Evolutionary conservation across 1,284 basidiomycete genomes (phyloP), one percentile per base, ranked within the genome.

Genomic region (Marasmius fiardii): DNA sequence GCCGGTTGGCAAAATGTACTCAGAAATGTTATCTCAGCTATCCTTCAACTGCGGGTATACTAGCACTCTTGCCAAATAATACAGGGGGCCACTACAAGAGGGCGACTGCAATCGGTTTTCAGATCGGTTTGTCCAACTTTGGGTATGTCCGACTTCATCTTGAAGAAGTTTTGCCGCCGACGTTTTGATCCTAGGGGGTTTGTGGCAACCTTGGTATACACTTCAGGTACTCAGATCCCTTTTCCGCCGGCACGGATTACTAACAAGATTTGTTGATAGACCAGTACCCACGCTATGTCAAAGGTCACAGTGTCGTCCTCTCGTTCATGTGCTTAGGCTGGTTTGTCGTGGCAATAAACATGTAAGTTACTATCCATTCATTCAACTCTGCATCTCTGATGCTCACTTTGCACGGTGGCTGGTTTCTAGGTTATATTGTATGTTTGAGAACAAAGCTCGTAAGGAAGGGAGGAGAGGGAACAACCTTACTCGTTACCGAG

Each of bases 61-160:
- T 84, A 43, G 81, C 82, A 0, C 83, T 84, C 52, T 68, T 84
- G 4, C 81, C 82, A 4, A 84, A 84, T 62, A 85, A 85, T 61
- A 78, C 72, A 53, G 74, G 77, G 8, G 82, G 82, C 0, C 81
- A 84, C 63, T 84, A 83, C 65, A 85, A 85, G 69, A 79, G 79
- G 55, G 81, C 82, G 1, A 83, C 82, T 0, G 76, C 82, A 1
- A 80, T 79, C 8, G 82, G 74, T 2, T 64, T 83, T 5, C 81
- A 83, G 58, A 66, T 83, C 2, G 81, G 80, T 10, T 67, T 83
- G 31, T 75, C 80, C 3, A 83, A 83, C 57, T 67, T 70, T 37
- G 80, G 80, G 81, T 81, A 58, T 58, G 68, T 61, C 11, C 8
- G 23, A 48, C 24, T 43, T 23, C 24, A 33, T 44, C 18, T 56